These are phyloP conservation scores for Aspergillus sp. DNA, from an alignment of 2,329 filamentous ascomycete species.

Conservation along the genomic window DNA sequence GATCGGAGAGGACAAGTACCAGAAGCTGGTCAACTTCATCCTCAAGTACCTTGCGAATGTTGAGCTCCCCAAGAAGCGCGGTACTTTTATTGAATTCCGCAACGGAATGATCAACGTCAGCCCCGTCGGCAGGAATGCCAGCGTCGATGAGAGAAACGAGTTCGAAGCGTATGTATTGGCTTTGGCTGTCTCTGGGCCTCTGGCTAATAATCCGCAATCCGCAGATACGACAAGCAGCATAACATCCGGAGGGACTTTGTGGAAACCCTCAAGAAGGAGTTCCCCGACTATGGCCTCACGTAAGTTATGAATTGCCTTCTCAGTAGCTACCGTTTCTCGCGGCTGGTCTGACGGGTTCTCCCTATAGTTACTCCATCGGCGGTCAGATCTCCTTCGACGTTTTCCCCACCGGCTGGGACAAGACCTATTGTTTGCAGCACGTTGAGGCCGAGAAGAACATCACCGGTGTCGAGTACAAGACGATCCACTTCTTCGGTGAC, in stretches of 20 bases:
- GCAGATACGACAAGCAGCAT: constrained; percentile 71
- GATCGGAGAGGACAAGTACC: constrained; percentile 78
- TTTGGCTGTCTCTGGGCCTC: neutral
- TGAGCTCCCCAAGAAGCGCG: constrained; percentile 61
- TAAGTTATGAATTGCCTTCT: constrained; percentile 47
- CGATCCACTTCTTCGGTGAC: constrained; percentile 97
- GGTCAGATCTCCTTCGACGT: constrained; percentile 98
- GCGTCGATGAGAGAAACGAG: constrained; percentile 71
- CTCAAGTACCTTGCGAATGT: constrained; percentile 61
- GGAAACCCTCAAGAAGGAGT: constrained; percentile 71
- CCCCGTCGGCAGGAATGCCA: constrained; percentile 75
- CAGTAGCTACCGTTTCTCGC: neutral
- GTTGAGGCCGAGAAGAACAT: constrained; percentile 78
- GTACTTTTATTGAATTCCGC: constrained; percentile 66
- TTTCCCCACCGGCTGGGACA: constrained; percentile 96
- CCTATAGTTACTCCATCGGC: constrained; percentile 78
- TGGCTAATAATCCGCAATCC: constrained; percentile 10
- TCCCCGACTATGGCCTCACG: constrained; percentile 80
- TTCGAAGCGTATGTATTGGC: constrained; percentile 59
- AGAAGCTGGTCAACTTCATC: constrained; percentile 58
- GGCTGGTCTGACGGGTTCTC: constrained; percentile 1
- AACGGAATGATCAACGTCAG: constrained; percentile 66
- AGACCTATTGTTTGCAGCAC: constrained; percentile 92
- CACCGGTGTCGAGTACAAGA: constrained; percentile 64
- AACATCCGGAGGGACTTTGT: constrained; percentile 77